Evolutionary conservation across 106 monocot genomes (phyloP).

Genomic region (Dendrobium nobile): DNA sequence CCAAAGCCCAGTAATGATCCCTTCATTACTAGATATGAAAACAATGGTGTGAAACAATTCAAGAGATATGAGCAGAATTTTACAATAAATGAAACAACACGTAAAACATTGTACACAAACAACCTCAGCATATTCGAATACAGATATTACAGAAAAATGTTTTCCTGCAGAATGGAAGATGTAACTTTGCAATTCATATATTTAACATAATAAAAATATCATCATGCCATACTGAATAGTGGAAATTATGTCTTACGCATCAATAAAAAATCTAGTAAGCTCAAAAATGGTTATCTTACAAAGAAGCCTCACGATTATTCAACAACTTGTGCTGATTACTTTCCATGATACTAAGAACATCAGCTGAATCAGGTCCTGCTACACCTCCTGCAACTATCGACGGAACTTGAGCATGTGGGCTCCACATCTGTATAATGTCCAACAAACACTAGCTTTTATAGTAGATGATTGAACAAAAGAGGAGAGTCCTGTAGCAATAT

Average conservation of each 20-base stretch:
- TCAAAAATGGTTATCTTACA: slow-evolving; percentile 42
- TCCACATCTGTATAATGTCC: slow-evolving; percentile 67
- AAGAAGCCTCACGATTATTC: slow-evolving; percentile 38
- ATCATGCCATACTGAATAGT: not conserved
- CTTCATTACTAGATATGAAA: not conserved
- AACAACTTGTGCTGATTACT: slow-evolving; percentile 70
- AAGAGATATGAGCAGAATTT: not conserved
- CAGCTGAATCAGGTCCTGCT: slow-evolving; percentile 70
- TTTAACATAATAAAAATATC: slow-evolving; percentile 1
- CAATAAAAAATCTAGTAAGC: not conserved
- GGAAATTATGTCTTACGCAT: not conserved
- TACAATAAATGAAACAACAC: not conserved
- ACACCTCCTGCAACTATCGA: slow-evolving; percentile 70
- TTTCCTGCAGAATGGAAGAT: not conserved
- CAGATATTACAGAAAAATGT: not conserved
- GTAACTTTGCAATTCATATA: not conserved
- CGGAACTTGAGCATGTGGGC: slow-evolving; percentile 54
- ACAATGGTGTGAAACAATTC: not conserved
- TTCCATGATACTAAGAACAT: slow-evolving; percentile 56
- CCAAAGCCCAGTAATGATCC: too few relatives aligned
- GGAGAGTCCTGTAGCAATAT: not conserved
- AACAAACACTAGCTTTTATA: not conserved
- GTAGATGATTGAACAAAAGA: not conserved
- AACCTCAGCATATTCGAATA: not conserved
- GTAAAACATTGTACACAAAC: not conserved